These are phyloP conservation scores for Boletus subparvulus DNA, from an alignment of 768 basidiomycete genomes.

Conservation along the genomic window DNA sequence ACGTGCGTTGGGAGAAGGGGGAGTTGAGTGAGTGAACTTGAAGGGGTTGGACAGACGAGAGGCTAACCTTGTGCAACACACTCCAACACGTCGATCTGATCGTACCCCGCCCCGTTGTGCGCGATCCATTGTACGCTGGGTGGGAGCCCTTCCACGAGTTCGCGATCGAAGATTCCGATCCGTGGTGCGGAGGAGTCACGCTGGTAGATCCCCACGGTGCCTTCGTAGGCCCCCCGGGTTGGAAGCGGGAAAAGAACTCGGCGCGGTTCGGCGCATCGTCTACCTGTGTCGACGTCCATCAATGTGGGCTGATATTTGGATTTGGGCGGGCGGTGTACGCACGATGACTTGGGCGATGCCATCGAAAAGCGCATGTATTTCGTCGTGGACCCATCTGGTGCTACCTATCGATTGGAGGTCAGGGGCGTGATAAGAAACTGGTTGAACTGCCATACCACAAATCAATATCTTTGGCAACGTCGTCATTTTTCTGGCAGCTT, in stretches of 20 bases:
- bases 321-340: constrained; percentile 24
- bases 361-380: constrained; percentile 59
- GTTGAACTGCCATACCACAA: constrained; percentile 24
- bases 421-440: not conserved
- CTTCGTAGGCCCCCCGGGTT: constrained; percentile 47
- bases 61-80: constrained; percentile 63
- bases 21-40: not conserved
- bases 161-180: constrained; percentile 51
- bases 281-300: constrained; percentile 15
- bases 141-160: constrained; percentile 59
- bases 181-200: constrained; percentile 43
- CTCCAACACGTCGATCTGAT: constrained; percentile 51
- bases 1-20: not conserved
- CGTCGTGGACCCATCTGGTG: constrained; percentile 77
- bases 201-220: constrained; percentile 50
- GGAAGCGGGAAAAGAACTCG: constrained; percentile 46
- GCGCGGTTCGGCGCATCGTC: constrained; percentile 40
- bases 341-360: constrained; percentile 75
- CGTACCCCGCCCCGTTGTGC: constrained; percentile 91
- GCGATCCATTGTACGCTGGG: constrained; percentile 76
- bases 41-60: not conserved
- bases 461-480: constrained; percentile 28
- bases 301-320: too few species aligned
- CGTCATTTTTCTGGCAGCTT: not conserved
- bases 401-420: constrained; percentile 40